Evolutionary conservation across 176 grass and related monocot species (phyloP), one percentile per base, ranked within the genome.

Genomic region (sorghum (Sorghum bicolor)): DNA sequence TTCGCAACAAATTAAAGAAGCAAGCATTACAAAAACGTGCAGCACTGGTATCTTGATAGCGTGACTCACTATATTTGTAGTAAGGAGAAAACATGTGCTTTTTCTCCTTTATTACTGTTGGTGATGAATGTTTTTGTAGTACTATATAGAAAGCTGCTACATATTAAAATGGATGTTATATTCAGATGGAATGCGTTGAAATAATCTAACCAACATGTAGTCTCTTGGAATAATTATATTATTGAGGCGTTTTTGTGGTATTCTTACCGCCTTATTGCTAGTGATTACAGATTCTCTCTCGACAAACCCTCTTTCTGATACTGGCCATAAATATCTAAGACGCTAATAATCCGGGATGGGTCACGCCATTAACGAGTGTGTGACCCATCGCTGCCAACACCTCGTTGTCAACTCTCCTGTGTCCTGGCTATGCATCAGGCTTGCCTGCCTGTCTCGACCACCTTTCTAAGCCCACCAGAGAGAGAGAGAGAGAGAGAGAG

Each of bases 1-100:
- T 98, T 79, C 91, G 96, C 75, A 98, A 95, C 77, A 98, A 95
- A 64, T 64, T 98, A 70, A 98, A 92, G 80, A 97, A 95, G 61
- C 90, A 86, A 92, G 91, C 87, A 25, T 25, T 86, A 20, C 79
- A 43, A 4, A 72, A 39, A 73, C 68, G 74, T 0, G 79, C 76
- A 83, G 40, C 45, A 6, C 71, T 77, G 8, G 2, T 84, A 72
- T 79, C 81, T 57, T 88, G 25, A 64, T 76, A 28, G 38, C 14
- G 19, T 17, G 29, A 32, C 25, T 29, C 19, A 15, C 41, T 25
- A 39, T 81, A 12, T 37, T 55, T 29, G 14, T 11, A 16, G 12
- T 47, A 12, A 45, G 17, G 34, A 25, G 14, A 15, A 69, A 34
- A 68, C 10, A 22, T 1, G 1, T 47, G 4, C 0, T 10, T 31